These are phyloP conservation scores for Sclerotinia borealis DNA, from an alignment of 2,329 filamentous ascomycete species.

Conservation along the genomic window DNA sequence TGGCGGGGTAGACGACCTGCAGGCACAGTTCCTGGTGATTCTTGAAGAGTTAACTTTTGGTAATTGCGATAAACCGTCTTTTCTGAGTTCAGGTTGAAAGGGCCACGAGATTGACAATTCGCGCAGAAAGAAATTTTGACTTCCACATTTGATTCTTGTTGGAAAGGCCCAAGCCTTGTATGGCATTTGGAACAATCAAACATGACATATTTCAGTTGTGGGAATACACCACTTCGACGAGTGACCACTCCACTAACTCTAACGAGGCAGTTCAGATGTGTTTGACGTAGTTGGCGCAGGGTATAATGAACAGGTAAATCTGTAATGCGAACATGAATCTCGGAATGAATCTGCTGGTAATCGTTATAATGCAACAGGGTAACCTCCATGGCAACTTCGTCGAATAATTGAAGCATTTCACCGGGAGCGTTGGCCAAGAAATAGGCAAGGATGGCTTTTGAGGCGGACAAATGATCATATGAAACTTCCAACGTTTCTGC, in stretches of 20 bases:
- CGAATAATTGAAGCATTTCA: slow-evolving; percentile 94
- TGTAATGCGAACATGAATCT: slow-evolving; percentile 95
- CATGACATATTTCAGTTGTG: slow-evolving; percentile 96
- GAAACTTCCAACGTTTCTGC: slow-evolving; percentile 94
- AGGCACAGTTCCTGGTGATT: slow-evolving; percentile 93
- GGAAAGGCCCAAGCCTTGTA: slow-evolving; percentile 87
- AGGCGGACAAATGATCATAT: slow-evolving; percentile 83
- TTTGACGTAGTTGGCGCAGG: slow-evolving; percentile 87
- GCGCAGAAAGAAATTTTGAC: slow-evolving; percentile 96
- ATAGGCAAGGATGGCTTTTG: slow-evolving; percentile 90
- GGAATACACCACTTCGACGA: slow-evolving; percentile 88
- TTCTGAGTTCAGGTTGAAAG: slow-evolving; percentile 92
- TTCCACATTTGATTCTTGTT: slow-evolving; percentile 93
- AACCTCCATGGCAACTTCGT: slow-evolving; percentile 94
- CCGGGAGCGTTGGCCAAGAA: slow-evolving; percentile 92
- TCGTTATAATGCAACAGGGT: slow-evolving; percentile 94
- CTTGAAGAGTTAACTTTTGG: slow-evolving; percentile 93
- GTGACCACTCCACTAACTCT: slow-evolving; percentile 94
- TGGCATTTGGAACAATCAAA: slow-evolving; percentile 95
- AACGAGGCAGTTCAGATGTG: slow-evolving; percentile 91
- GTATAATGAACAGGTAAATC: slow-evolving; percentile 94
- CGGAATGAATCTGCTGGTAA: slow-evolving; percentile 94
- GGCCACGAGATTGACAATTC: slow-evolving; percentile 89
- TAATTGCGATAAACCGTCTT: slow-evolving; percentile 99
- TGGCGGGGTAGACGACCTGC: slow-evolving; percentile 90